These are phyloP conservation scores for Tulasnella sp. DNA, from an alignment of 768 basidiomycete genomes.

Conservation along the genomic window DNA sequence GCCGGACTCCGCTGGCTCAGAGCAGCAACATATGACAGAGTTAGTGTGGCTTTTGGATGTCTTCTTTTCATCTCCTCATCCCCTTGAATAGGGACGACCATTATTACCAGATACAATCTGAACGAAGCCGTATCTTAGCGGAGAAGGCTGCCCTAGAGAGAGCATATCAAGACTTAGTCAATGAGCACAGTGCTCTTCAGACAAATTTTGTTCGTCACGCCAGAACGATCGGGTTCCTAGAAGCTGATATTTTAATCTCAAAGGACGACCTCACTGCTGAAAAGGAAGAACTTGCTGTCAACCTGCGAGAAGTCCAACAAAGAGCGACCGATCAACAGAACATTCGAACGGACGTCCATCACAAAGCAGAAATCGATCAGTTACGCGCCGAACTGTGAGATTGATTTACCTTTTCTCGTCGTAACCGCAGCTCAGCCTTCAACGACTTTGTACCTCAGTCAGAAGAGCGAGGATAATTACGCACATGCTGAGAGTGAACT, in stretches of 20 bases:
- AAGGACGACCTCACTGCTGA: constrained; percentile 65
- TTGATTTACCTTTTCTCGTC: not conserved
- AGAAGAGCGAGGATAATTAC: constrained; percentile 90
- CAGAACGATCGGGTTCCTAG: not conserved
- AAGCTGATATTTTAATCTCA: not conserved
- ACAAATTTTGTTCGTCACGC: constrained; percentile 36
- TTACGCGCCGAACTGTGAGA: constrained; percentile 77
- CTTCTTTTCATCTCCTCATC: not conserved
- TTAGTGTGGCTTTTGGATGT: constrained; percentile 29
- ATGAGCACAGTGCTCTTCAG: constrained; percentile 66
- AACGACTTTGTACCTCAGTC: constrained; percentile 37
- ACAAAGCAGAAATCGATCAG: constrained; percentile 72
- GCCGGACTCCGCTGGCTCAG: constrained; percentile 32
- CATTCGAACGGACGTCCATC: constrained; percentile 63
- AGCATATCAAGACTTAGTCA: constrained; percentile 60
- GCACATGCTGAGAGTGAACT: constrained; percentile 71
- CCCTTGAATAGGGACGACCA: constrained; percentile 58
- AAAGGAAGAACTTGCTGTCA: constrained; percentile 59
- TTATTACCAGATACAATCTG: constrained; percentile 75
- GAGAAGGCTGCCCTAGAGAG: constrained; percentile 85
- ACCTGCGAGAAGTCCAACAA: constrained; percentile 47
- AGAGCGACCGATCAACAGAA: constrained; percentile 50
- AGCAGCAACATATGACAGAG: constrained; percentile 67
- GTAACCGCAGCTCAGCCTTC: constrained; percentile 1
- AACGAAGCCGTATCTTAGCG: constrained; percentile 57